phyloP scores from a whole-genome alignment of 495 filamentous ascomycete species.

The Aspergillus panamensis region DNA sequence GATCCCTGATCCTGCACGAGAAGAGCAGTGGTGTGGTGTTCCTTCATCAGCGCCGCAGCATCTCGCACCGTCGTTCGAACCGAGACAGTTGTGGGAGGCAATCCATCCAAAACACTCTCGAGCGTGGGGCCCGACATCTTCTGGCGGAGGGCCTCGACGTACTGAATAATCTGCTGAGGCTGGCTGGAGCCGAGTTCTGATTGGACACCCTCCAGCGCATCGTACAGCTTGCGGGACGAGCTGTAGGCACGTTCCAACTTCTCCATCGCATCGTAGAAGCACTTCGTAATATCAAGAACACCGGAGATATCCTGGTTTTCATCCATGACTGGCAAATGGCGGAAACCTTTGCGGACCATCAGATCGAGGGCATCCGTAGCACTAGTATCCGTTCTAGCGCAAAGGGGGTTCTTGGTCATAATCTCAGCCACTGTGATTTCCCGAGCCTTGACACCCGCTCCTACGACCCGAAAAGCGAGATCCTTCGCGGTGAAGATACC shows the following conservation, averaged over 20 bases:
- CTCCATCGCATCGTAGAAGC: slow-evolving; percentile 99
- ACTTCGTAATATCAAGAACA: slow-evolving; percentile 98
- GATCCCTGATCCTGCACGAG: slow-evolving; percentile 94
- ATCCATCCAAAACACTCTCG: slow-evolving; percentile 87
- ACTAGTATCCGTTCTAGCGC: slow-evolving; percentile 94
- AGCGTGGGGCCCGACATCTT: slow-evolving; percentile 99
- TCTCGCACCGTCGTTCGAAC: slow-evolving; percentile 95
- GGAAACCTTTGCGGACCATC: slow-evolving; percentile 97
- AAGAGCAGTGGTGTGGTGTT: slow-evolving; percentile 95
- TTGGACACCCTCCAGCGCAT: slow-evolving; percentile 97
- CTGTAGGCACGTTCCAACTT: slow-evolving; percentile 96
- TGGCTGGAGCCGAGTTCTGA: slow-evolving; percentile 94
- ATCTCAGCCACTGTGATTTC: slow-evolving; percentile 93
- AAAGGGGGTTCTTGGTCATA: slow-evolving; percentile 99
- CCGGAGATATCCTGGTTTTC: slow-evolving; percentile 99
- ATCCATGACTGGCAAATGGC: slow-evolving; percentile 98
- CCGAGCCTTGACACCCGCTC: slow-evolving; percentile 83
- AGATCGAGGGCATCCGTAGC: slow-evolving; percentile 95
- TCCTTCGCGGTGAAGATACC: slow-evolving; percentile 99
- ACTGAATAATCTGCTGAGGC: slow-evolving; percentile 97
- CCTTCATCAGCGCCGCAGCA: slow-evolving; percentile 92
- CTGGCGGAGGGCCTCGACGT: slow-evolving; percentile 87
- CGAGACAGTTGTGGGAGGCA: slow-evolving; percentile 89
- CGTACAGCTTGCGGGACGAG: slow-evolving; percentile 93
- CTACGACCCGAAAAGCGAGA: slow-evolving; percentile 94